Evolutionary conservation across 768 basidiomycete genomes (phyloP).

Genomic region (Leccinellum rugosiceps): DNA sequence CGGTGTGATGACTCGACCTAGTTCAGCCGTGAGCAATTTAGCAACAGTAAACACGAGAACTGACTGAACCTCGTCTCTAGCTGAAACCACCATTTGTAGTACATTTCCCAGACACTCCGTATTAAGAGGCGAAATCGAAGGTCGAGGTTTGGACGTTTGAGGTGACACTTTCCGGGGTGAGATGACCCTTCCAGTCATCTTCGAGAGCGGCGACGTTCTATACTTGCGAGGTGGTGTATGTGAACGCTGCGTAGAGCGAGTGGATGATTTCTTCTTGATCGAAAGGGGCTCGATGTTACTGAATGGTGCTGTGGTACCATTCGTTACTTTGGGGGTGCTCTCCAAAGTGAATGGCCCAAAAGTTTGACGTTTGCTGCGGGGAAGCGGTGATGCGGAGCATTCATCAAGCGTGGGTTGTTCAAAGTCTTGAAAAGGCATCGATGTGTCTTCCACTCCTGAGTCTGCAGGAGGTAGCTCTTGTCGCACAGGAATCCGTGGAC

Average conservation of each 20-base stretch:
- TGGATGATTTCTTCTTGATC: conserved; percentile 80
- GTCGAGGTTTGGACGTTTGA: conserved; percentile 39
- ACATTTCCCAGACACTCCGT: conserved; percentile 45
- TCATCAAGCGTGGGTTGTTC: conserved; percentile 28
- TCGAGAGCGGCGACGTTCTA: conserved; percentile 54
- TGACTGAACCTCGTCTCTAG: conserved; percentile 59
- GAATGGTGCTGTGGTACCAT: conserved; percentile 33
- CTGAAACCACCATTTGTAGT: conserved; percentile 47
- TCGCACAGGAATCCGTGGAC: conserved; percentile 26
- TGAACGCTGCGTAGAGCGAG: conserved; percentile 42
- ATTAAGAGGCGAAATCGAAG: conserved; percentile 22
- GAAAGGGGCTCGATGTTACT: conserved; percentile 69
- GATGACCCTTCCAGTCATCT: conserved; percentile 39
- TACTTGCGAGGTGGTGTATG: conserved; percentile 36
- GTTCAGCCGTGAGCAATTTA: not conserved
- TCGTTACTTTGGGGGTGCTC: conserved; percentile 46
- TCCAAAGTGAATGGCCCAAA: conserved; percentile 58
- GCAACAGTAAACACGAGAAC: not conserved
- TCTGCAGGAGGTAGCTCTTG: conserved; percentile 43
- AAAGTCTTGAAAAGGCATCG: conserved; percentile 25
- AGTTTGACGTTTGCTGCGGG: conserved; percentile 69
- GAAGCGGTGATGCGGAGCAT: conserved; percentile 48
- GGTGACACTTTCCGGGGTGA: conserved; percentile 57
- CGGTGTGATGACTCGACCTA: conserved; percentile 72
- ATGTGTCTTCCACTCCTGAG: conserved; percentile 44